Percentiles rank a stretch among this genome's conserved stretches.
Evolutionary conservation across 805 yeast genomes (phyloP).

Genomic region (Priceomyces fermenticarens): DNA sequence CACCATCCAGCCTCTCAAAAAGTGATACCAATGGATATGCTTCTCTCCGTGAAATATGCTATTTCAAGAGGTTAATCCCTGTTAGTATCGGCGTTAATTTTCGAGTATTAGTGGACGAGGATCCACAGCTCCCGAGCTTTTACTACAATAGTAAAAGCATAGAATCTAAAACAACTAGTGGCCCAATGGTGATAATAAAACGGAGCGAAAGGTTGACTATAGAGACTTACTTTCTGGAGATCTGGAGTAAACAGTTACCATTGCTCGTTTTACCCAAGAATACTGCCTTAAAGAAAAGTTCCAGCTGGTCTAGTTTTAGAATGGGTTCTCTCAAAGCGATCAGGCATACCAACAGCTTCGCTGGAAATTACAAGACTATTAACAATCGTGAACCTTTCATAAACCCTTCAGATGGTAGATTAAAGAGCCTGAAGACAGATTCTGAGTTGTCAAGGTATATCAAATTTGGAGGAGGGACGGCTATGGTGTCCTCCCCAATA

Average conservation of each 20-base stretch:
- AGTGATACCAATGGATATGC: no score
- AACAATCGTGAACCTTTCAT: no score
- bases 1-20: conserved; percentile 15
- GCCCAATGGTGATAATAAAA: conserved; percentile 3
- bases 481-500: no score
- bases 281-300: conserved; percentile 8
- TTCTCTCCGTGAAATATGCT: neutral
- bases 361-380: neutral
- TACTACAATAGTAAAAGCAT: neutral
- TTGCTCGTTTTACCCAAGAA: conserved; percentile 1
- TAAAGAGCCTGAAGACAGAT: no score
- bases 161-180: no score
- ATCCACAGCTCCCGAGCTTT: neutral
- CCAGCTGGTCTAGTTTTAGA: conserved; percentile 11
- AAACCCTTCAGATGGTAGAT: no score
- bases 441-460: no score
- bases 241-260: conserved; percentile 13
- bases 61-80: neutral
- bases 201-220: conserved; percentile 7
- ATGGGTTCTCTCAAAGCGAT: conserved; percentile 6
- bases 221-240: conserved; percentile 5
- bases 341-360: conserved; percentile 7
- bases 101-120: conserved; percentile 1
- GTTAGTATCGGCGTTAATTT: conserved; percentile 1
- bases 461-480: no score